Evolutionary conservation across 495 filamentous ascomycete genomes (phyloP), one percentile per base, ranked within the genome.

Genomic region (Neurospora sp.): DNA sequence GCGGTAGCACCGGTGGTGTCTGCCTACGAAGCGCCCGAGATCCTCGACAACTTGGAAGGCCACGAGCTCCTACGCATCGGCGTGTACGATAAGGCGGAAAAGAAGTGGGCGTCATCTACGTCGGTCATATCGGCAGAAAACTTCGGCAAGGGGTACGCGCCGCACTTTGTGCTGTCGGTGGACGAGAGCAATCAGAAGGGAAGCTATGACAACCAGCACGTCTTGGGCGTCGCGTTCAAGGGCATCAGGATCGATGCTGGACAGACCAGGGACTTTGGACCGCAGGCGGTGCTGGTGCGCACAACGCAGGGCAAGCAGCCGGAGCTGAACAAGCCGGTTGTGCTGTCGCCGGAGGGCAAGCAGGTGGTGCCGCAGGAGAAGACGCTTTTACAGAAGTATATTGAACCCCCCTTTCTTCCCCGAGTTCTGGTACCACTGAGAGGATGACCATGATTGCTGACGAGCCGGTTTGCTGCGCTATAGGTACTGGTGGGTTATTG

Each of bases 301-400:
- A 78, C 81, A n/a, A 79, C 69, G 62, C 76, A 71, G 2, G 90
- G 89, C 11, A 85, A 84, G 76, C 82, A 86, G 77, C 89, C 90
- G 2, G 83, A 84, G 71, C 79, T 92, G 75, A 92, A 92, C 76
- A 90, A 86, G 78, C 90, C 91, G 3, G 82, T 93, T 5, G 88
- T 92, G 54, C 76, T 93, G 73, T 86, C 83, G 73, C 78, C 86
- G 0, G 88, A 92, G 76, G 91, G 91, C 11, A 90, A 85, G 81
- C 83, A 81, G 71, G 84, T 84, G 27, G 79, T 86, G 62, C 85
- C 82, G 69, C 85, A 82, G 79, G 89, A 93, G 86, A 93, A 92
- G 86, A 85, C 85, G 0, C 88, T 93, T 75, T 79, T 93, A 66
- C 91, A 93, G 81, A 92, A 92, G 90, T 92, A 83, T 78, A 86